Percentiles rank a stretch among this genome's conserved stretches.
These are phyloP conservation scores for Daldinia concentrica DNA, from an alignment of 495 filamentous ascomycete genomes.

Conservation along the genomic window DNA sequence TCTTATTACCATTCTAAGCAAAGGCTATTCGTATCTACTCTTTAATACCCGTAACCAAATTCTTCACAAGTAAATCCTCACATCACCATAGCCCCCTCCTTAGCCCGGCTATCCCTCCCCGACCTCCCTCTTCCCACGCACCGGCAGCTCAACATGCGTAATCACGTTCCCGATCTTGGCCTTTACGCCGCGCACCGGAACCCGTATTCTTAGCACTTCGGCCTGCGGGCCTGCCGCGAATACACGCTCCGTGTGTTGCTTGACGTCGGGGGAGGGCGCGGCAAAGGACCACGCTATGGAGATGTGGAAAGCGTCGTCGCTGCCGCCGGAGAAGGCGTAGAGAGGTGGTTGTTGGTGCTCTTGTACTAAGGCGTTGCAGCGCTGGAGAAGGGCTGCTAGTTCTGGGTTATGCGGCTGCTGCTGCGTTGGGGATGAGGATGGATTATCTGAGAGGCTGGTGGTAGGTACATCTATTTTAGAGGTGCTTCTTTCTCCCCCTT, in stretches of 20 bases:
- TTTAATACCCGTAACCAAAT: background rate
- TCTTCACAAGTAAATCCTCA: background rate
- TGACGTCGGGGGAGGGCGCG: slow-evolving; percentile 51
- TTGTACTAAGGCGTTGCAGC: slow-evolving; percentile 70
- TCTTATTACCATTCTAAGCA: background rate
- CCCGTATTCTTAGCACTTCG: slow-evolving; percentile 41
- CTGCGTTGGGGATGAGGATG: too few relatives aligned
- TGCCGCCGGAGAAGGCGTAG: slow-evolving; percentile 60
- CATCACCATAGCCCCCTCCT: background rate
- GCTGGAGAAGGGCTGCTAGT: slow-evolving; percentile 68
- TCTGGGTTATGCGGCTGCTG: slow-evolving; percentile 52
- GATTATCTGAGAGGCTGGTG: background rate
- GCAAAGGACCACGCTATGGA: slow-evolving; percentile 81
- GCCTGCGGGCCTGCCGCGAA: slow-evolving; percentile 24
- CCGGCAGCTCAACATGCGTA: slow-evolving; percentile 60
- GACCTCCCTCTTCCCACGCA: slow-evolving; percentile 27
- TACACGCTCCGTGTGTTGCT: slow-evolving; percentile 43
- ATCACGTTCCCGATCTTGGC: slow-evolving; percentile 82
- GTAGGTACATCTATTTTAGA: background rate
- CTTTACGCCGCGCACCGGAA: slow-evolving; percentile 67
- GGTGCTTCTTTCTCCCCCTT: background rate
- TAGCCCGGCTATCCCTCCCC: background rate
- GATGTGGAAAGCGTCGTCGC: slow-evolving; percentile 74
- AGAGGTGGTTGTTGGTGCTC: slow-evolving; percentile 75
- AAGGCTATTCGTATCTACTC: background rate